Base-by-base conservation (phyloP, 208 protist genomes). In the Trypanosoma lewisi region DNA sequence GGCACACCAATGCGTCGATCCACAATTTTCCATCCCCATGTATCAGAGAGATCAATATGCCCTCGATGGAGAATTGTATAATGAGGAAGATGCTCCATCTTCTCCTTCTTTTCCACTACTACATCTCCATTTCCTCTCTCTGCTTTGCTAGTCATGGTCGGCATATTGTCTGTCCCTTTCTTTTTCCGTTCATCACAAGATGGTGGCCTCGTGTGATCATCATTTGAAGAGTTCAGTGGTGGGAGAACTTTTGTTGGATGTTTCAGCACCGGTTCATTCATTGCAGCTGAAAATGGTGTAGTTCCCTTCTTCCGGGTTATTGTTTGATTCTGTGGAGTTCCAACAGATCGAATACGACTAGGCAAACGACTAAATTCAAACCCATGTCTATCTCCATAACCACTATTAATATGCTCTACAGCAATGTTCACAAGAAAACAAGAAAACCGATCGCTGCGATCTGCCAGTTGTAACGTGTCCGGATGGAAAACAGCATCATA, bases 401-500 rank as follows among this genome's bases (percentile, higher is more conserved):
- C 86, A 41, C 42, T 74, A 65, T 97, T 97, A 47, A 97, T 84
- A 70, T 97, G 88, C 77, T 97, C 91, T 27, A 97, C 91, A 0
- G 87, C 88, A 72, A 97, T 97, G 72, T 97, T 89, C 3, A 91
- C 82, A 36, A 97, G 72, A 66, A 97, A 97, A 73, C 81, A 91
- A 66, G 93, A 72, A 68, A 97, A 97, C 14, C 73, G 69, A 30
- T 78, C 58, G 64, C 87, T 95, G 21, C 76, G 77, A 49, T 93
- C 75, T 16, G 87, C 78, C 33, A 97, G 70, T 14, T 70, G 47
- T 23, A 92, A 50, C 36, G 91, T 94, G 36, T 77, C 42, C 0
- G 91, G 89, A 67, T 97, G 86, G 56, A 91, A 97, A 14, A 93
- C 88, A 14, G 87, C 91, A 55, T 97, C 91, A 73, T 91, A 85